These are phyloP conservation scores for Penicillium corylophilum DNA, from an alignment of 2,329 filamentous ascomycete genomes.

Conservation along the genomic window DNA sequence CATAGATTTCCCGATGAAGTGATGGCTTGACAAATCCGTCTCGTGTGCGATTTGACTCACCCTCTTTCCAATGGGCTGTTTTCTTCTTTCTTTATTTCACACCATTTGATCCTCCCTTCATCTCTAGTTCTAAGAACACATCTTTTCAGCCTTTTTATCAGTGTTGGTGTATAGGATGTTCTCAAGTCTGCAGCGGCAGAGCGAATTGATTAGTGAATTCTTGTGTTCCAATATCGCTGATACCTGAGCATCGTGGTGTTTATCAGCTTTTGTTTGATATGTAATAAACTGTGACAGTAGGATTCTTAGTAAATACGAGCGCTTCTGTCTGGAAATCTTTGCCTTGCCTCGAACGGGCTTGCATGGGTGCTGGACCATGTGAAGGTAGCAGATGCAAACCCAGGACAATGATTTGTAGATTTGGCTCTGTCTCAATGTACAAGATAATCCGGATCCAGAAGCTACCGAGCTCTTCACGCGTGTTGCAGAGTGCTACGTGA, in stretches of 20 bases:
- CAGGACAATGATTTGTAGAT: too few relatives aligned
- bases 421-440: too few relatives aligned
- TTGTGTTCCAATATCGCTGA: conserved; percentile 3
- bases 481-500: too few relatives aligned
- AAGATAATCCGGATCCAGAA: too few relatives aligned
- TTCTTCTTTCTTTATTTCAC: conserved; percentile 11
- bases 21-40: conserved; percentile 19
- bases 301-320: neutral
- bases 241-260: conserved; percentile 8
- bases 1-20: conserved; percentile 15
- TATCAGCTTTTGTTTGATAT: conserved; percentile 4
- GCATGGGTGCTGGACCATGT: too few relatives aligned
- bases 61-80: conserved; percentile 13
- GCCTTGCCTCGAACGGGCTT: too few relatives aligned
- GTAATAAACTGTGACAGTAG: conserved; percentile 5
- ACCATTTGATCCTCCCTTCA: conserved; percentile 8
- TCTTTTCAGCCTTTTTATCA: conserved; percentile 3
- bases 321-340: neutral
- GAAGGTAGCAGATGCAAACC: too few relatives aligned
- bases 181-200: conserved; percentile 10
- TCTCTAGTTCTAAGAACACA: conserved; percentile 2
- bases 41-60: conserved; percentile 9
- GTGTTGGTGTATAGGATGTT: conserved; percentile 19
- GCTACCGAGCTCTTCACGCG: too few relatives aligned
- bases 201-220: conserved; percentile 13